Base-by-base conservation (phyloP, 1,139 yeast species). In the Dujonia santamariae region DNA sequence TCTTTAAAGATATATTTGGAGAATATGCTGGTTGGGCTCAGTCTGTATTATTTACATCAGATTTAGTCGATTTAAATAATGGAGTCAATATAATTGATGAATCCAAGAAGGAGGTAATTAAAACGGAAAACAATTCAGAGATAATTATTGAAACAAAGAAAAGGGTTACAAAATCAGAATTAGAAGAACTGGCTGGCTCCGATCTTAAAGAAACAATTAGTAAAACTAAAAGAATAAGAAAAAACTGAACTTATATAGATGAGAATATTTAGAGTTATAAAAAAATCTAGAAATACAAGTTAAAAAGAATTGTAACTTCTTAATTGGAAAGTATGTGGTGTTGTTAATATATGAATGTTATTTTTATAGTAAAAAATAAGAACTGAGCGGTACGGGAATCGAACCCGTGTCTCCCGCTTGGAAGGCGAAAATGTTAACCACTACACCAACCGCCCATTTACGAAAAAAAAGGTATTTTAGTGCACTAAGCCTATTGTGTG, bases 1-100 rank as follows among this genome's bases (percentile, higher is more conserved):
- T 75, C 53, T 84, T 90, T 51, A 67, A 73, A 31, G 69, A 69
- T 0, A 62, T 82, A 19, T 92, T 96, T 90, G 97, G 97, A 0
- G 74, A 75, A 0, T 84, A 85, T 54, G 97, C 98, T 4, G 98
- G 98, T 0, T 92, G 98, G 98, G 97, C 97, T 0, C 97, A 90
- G 51, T 83, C 92, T 12, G 90, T 90, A 9, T 67, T 90, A 40
- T 92, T 90, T 59, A 82, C 97, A 0, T 86, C 90, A 6, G 97
- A 88, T 52, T 68, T 90, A 40, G 54, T 64, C 26, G 83, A 79
- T 46, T 63, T 81, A 40, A 71, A 78, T 39, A 75, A 76, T 45
- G 90, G 87, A 2, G 56, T 74, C 8, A 72, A 76, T 31, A 18
- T 22, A 4, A 25, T 19, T 9, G 9, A 7, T 24, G 27, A 9